Base-by-base conservation (phyloP, 805 yeast genomes). In the Debaryomyces maramus region DNA sequence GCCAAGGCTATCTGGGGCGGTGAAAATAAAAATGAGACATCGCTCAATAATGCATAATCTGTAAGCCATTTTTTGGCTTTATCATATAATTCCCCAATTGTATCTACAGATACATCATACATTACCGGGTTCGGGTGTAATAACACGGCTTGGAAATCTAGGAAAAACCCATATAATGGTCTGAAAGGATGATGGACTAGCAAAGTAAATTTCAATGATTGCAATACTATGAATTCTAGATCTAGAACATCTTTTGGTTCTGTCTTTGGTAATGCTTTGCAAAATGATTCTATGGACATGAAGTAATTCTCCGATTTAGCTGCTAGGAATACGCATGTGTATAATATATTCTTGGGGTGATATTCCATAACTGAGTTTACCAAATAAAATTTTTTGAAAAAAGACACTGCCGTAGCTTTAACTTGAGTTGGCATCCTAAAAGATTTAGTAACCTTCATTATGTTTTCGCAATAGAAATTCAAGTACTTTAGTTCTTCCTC, bases 1-100 rank as follows among this genome's bases (percentile, higher is more conserved):
- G 97, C 93, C 38, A 93, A 67, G 1, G 98, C 97, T 21, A 93
- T 87, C 55, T 93, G 99, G 1, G 98, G 96, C 0, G 99, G 99
- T 0, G 98, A 83, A 63, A 67, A 91, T 24, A 80, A 67, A 51
- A 88, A 91, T 6, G 75, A 68, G 3, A 78, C 90, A 56, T 93
- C 96, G 14, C 91, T 80, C 24, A 83, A 66, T 29, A 70, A 48
- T 2, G 88, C 67, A n/a, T 87, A 75, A 18, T 81, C 86, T 32
- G 80, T 77, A 4, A 87, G 72, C 60, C 81, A 63, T 20, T 68
- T 73, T 50, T 84, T 78, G 8, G 96, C 88, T 31, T 67, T 65
- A 54, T 87, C 95, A 60, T 87, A 86, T 32, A 80, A 72, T 33
- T 70, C 69, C 1, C 93, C 91, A 43, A 88, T 63, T 35, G 79